phyloP scores from a whole-genome alignment of 1,284 basidiomycete genomes.

The Fomitopsis betulina region DNA sequence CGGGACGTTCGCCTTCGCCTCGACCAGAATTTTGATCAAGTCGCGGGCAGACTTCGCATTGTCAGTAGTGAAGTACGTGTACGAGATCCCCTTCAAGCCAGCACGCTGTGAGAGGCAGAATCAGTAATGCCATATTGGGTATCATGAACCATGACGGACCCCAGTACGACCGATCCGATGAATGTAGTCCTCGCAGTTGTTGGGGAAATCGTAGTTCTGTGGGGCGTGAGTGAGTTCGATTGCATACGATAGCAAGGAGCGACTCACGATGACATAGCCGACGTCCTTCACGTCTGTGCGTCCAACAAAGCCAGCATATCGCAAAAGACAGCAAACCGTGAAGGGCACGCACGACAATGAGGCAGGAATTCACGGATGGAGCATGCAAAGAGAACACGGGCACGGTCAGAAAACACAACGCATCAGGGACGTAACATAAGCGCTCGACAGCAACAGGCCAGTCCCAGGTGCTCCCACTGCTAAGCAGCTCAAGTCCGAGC shows the following conservation, averaged over 20 bases:
- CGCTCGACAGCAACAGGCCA: constrained; percentile 42
- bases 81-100: constrained; percentile 87
- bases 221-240: constrained; percentile 10
- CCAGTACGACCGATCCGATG: constrained; percentile 91
- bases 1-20: constrained; percentile 87
- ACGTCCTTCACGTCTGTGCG: constrained; percentile 90
- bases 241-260: constrained; percentile 12
- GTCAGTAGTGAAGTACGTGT: constrained; percentile 95
- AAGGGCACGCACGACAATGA: constrained; percentile 34
- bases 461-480: constrained; percentile 34
- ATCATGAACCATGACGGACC: constrained; percentile 36
- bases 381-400: constrained; percentile 22
- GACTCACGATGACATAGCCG: constrained; percentile 83
- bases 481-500: constrained; percentile 40
- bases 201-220: constrained; percentile 95
- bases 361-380: constrained; percentile 21
- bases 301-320: constrained; percentile 26
- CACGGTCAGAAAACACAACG: constrained; percentile 51
- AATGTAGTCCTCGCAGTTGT: constrained; percentile 93
- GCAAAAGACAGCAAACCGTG: constrained; percentile 29
- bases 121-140: constrained; percentile 8
- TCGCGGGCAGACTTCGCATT: constrained; percentile 95
- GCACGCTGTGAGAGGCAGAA: constrained; percentile 55
- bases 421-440: constrained; percentile 41
- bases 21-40: constrained; percentile 82